Evolutionary conservation across 345 rosid genomes (phyloP), one percentile per base, ranked within the genome.

Genomic region (Rhodomyrtus tomentosa): DNA sequence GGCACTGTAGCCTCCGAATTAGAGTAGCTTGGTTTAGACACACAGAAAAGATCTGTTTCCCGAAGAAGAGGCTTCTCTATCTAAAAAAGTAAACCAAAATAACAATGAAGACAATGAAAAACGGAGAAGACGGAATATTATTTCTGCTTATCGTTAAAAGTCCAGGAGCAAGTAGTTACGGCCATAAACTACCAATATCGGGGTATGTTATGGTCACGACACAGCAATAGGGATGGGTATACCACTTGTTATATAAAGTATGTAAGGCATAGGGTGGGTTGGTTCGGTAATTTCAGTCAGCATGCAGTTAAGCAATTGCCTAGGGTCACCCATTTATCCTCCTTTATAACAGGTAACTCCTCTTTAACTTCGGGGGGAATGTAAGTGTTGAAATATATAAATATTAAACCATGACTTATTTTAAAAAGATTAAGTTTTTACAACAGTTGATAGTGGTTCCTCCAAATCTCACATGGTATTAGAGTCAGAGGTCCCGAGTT

Each of bases 11-110:
- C 84, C 58, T 86, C 86, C 81, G 50, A 85, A 82, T 74, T 88
- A 85, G 82, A 76, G 83, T 88, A 88, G 85, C 90, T 86, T 25
- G 84, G 87, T 72, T 84, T 83, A 18, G 87, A 85, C 85, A 55
- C 51, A 55, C 72, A 27, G 25, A 68, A 81, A 50, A 81, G 36
- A n/a, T 84, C 86, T 49, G 25, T 29, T 68, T 68, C 76, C 80
- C 50, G 83, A 49, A 85, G 85, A 42, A 88, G 84, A 83, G 81
- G 87, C 84, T 89, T 88, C 55, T 87, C 82, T 58, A 73, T 89
- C 89, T 84, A 83, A 58, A 40, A 81, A 81, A 73, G 80, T 84
- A 25, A 2, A 84, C 87, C 87, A 73, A 83, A 54, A 32, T 32
- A 68, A 68, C 76, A 62, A 68, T 0, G 6, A 68, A 68, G 45